These are phyloP conservation scores for Crucibulum laeve DNA, from an alignment of 768 basidiomycete species.

Conservation along the genomic window DNA sequence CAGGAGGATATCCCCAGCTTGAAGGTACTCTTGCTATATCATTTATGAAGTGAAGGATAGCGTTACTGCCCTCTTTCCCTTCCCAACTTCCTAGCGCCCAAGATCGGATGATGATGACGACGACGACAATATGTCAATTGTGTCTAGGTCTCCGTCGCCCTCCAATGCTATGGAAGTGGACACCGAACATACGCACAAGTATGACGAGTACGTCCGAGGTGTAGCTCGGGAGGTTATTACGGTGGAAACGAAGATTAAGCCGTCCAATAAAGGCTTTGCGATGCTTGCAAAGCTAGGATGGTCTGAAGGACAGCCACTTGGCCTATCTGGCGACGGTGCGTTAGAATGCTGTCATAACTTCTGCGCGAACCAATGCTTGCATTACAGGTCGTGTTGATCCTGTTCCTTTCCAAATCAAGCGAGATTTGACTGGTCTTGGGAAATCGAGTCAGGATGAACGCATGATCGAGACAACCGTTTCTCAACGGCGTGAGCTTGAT, in stretches of 20 bases:
- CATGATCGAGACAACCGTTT: slow-evolving; percentile 83
- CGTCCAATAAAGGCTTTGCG: slow-evolving; percentile 75
- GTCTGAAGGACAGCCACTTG: slow-evolving; percentile 75
- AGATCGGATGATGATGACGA: slow-evolving; percentile 45
- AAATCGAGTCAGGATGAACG: slow-evolving; percentile 75
- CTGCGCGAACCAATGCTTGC: not conserved
- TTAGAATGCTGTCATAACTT: not conserved
- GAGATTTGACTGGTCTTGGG: slow-evolving; percentile 75
- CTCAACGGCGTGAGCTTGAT: slow-evolving; percentile 74
- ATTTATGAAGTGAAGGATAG: slow-evolving; percentile 27
- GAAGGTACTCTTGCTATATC: slow-evolving; percentile 70
- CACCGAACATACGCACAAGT: slow-evolving; percentile 40
- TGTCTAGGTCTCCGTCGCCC: slow-evolving; percentile 79
- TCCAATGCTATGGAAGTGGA: slow-evolving; percentile 50
- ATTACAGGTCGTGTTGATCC: slow-evolving; percentile 74
- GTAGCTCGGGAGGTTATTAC: slow-evolving; percentile 65
- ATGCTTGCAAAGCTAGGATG: slow-evolving; percentile 82
- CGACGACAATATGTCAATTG: slow-evolving; percentile 68
- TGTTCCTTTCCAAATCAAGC: slow-evolving; percentile 76
- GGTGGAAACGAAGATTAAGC: slow-evolving; percentile 76
- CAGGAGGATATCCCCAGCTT: slow-evolving; percentile 19
- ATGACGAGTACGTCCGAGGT: slow-evolving; percentile 59
- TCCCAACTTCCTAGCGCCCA: slow-evolving; percentile 57
- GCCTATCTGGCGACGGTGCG: slow-evolving; percentile 71
- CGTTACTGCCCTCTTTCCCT: slow-evolving; percentile 54